Evolutionary conservation across 2,329 filamentous ascomycete species (phyloP).

Genomic region (Ploettnerulaceae sp.): DNA sequence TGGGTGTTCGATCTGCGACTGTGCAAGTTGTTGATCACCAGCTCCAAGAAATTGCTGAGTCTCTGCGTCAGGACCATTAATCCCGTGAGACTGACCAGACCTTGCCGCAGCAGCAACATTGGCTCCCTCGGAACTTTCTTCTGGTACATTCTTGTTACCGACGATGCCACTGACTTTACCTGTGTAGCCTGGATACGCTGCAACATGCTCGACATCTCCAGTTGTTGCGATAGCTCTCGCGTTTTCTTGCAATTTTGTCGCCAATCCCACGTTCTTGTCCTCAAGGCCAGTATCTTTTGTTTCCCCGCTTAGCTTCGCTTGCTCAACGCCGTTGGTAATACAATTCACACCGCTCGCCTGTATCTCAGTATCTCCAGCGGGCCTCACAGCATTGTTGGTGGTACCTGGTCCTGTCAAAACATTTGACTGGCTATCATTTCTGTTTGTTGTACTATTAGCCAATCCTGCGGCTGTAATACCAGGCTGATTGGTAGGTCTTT

Average conservation of each 20-base stretch:
- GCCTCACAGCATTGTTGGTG: conserved; percentile 16
- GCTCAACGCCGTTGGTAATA: conserved; percentile 6
- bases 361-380: conserved; percentile 3
- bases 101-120: not conserved
- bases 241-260: conserved; percentile 23
- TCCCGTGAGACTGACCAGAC: not conserved
- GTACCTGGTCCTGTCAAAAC: conserved; percentile 18
- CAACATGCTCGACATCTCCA: conserved; percentile 27
- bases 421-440: conserved; percentile 1
- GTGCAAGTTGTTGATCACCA: conserved; percentile 23
- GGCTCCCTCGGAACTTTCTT: not conserved
- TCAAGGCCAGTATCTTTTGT: conserved; percentile 12
- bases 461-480: not conserved
- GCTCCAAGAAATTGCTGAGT: conserved; percentile 25
- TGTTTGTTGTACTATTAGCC: not conserved
- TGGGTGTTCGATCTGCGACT: conserved; percentile 26
- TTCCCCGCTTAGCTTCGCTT: conserved; percentile 9
- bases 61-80: conserved; percentile 20
- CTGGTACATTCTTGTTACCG: not conserved
- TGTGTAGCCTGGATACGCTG: conserved; percentile 8
- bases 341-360: conserved; percentile 1
- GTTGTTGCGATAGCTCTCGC: conserved; percentile 22
- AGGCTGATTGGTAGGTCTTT: conserved; percentile 18
- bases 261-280: conserved; percentile 12
- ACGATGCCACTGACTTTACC: not conserved